These are phyloP conservation scores for Arthrobotrys sinensis DNA, from an alignment of 2,329 filamentous ascomycete genomes.

Conservation along the genomic window DNA sequence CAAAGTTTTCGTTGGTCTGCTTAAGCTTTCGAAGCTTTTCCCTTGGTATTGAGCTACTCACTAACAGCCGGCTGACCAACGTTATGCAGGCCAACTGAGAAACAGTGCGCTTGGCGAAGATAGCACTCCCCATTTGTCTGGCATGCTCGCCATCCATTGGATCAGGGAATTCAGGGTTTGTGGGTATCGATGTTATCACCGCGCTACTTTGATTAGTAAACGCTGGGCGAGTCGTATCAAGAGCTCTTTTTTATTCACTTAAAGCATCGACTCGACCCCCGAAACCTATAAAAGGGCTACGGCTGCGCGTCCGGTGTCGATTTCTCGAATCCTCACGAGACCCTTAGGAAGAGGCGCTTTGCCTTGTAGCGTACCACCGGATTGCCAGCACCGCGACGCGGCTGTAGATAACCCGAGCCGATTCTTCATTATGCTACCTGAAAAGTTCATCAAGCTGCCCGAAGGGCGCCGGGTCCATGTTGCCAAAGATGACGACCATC, in stretches of 20 bases:
- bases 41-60: neutral
- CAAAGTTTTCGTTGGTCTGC: neutral
- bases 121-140: constrained; percentile 25
- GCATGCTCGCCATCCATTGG: constrained; percentile 36
- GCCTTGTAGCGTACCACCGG: constrained; percentile 3
- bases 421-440: constrained; percentile 10
- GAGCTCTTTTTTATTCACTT: constrained; percentile 16
- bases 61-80: neutral
- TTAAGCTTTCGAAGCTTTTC: constrained; percentile 28
- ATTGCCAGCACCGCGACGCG: neutral
- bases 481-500: constrained; percentile 51
- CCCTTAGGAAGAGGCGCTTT: neutral
- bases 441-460: constrained; percentile 36
- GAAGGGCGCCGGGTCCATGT: constrained; percentile 43
- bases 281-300: constrained; percentile 31
- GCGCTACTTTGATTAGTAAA: constrained; percentile 47
- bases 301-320: constrained; percentile 9
- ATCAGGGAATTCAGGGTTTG: constrained; percentile 20
- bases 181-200: constrained; percentile 26
- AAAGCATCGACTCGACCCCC: neutral
- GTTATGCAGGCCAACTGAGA: constrained; percentile 45
- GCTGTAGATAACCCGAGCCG: neutral
- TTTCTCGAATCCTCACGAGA: constrained; percentile 5
- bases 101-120: constrained; percentile 49
- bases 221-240: constrained; percentile 8